Evolutionary conservation across 345 rosid species (phyloP).

Genomic region (Ricinus communis): DNA sequence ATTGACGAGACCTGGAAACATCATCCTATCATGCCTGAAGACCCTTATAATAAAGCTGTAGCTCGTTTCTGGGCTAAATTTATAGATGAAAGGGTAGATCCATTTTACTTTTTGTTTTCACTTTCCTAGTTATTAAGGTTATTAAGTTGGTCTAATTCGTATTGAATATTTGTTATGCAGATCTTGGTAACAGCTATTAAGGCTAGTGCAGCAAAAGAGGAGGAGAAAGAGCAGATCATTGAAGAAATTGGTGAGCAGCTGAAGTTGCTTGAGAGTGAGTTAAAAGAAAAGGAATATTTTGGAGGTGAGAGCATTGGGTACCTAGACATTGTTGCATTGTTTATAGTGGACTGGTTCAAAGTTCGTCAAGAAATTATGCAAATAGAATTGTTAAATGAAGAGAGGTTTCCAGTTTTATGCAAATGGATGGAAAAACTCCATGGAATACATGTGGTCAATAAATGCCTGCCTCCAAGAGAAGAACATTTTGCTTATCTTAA

Average conservation of each 20-base stretch:
- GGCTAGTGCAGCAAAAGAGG: neutral
- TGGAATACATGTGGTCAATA: neutral
- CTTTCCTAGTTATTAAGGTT: too few relatives aligned
- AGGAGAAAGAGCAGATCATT: neutral
- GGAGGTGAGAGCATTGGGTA: conserved; percentile 13
- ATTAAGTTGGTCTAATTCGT: too few relatives aligned
- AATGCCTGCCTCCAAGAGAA: conserved; percentile 11
- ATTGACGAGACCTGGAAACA: conserved; percentile 16
- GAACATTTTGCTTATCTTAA: neutral
- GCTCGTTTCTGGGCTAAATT: conserved; percentile 24
- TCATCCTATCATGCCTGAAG: conserved; percentile 1
- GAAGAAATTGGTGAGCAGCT: conserved; percentile 11
- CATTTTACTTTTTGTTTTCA: too few relatives aligned
- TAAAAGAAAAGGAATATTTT: conserved; percentile 1
- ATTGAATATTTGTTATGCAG: neutral
- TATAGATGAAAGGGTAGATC: conserved; percentile 20
- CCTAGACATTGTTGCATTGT: conserved; percentile 7
- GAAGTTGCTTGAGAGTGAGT: conserved; percentile 4
- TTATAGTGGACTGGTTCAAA: neutral
- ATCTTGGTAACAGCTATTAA: neutral
- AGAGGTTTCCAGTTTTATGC: conserved; percentile 3
- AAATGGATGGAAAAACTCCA: conserved; percentile 7
- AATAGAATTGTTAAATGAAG: neutral
- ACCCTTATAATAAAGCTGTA: conserved; percentile 5
- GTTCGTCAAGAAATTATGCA: neutral